These are phyloP conservation scores for Chalciporus chontae DNA, from an alignment of 768 basidiomycete species.

Conservation along the genomic window DNA sequence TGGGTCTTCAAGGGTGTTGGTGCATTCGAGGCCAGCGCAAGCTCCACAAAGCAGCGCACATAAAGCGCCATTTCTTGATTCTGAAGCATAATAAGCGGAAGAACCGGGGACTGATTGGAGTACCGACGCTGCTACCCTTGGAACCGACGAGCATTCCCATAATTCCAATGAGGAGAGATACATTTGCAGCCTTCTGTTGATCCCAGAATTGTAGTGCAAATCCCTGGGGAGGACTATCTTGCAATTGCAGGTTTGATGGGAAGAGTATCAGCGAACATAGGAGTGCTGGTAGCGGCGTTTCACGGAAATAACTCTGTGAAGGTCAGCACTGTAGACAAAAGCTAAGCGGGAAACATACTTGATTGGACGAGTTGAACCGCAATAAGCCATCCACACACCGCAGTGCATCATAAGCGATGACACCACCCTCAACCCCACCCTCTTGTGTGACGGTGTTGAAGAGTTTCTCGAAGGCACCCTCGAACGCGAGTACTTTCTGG, in stretches of 20 bases:
- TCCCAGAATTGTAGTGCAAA: constrained; percentile 98
- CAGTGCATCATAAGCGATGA: constrained; percentile 82
- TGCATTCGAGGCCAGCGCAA: constrained; percentile 91
- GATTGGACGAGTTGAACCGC: constrained; percentile 92
- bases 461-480: constrained; percentile 93
- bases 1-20: constrained; percentile 86
- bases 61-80: constrained; percentile 54
- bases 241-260: constrained; percentile 56
- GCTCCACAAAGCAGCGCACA: constrained; percentile 79
- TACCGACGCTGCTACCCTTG: constrained; percentile 60
- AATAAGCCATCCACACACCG: constrained; percentile 82
- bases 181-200: constrained; percentile 81
- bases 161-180: constrained; percentile 73
- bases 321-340: constrained; percentile 12
- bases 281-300: constrained; percentile 69
- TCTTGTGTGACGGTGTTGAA: constrained; percentile 85
- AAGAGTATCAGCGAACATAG: constrained; percentile 69
- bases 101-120: background rate
- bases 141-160: constrained; percentile 82
- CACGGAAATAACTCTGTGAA: constrained; percentile 89
- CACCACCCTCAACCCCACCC: constrained; percentile 89
- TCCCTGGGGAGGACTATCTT: constrained; percentile 69
- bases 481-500: constrained; percentile 95
- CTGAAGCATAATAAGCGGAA: constrained; percentile 31
- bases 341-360: constrained; percentile 45